These are phyloP conservation scores for Pseudocercospora crystallina DNA, from an alignment of 2,329 filamentous ascomycete genomes.

Conservation along the genomic window DNA sequence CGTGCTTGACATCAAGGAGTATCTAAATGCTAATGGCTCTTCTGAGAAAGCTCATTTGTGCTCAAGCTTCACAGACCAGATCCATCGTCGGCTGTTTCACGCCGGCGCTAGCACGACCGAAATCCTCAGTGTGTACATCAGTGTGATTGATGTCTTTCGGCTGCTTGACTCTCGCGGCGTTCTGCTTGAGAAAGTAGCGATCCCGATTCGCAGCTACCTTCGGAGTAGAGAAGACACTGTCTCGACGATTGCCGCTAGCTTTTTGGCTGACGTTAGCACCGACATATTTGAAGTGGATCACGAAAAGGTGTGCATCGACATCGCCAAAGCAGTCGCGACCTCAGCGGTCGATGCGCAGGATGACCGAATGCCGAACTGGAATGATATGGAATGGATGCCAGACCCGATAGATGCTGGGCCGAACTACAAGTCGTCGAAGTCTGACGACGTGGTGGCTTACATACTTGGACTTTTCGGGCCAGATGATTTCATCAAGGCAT, in stretches of 20 bases:
- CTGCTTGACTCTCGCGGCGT: slow-evolving; percentile 75
- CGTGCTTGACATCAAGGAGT: slow-evolving; percentile 67
- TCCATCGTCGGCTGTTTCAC: slow-evolving; percentile 69
- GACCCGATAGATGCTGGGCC: slow-evolving; percentile 90
- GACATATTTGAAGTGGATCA: slow-evolving; percentile 31
- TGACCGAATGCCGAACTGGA: slow-evolving; percentile 74
- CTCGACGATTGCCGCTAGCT: slow-evolving; percentile 71
- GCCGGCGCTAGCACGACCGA: slow-evolving; percentile 73
- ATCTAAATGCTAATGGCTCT: slow-evolving; percentile 67
- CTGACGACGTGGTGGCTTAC: slow-evolving; percentile 87
- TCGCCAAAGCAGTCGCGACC: slow-evolving; percentile 66
- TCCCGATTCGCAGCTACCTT: slow-evolving; percentile 71
- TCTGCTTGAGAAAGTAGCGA: slow-evolving; percentile 70
- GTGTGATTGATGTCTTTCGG: slow-evolving; percentile 75
- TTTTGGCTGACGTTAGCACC: slow-evolving; percentile 59
- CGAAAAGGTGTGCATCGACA: slow-evolving; percentile 59
- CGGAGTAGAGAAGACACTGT: slow-evolving; percentile 76
- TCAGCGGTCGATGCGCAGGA: slow-evolving; percentile 52
- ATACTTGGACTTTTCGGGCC: slow-evolving; percentile 84
- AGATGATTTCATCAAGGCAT: slow-evolving; percentile 92
- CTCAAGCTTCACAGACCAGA: slow-evolving; percentile 63
- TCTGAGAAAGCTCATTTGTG: slow-evolving; percentile 69
- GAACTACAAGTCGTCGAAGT: slow-evolving; percentile 83
- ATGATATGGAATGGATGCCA: slow-evolving; percentile 90
- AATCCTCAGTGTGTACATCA: slow-evolving; percentile 75